phyloP scores from a whole-genome alignment of 2,329 filamentous ascomycete species.

The Calycina marina region DNA sequence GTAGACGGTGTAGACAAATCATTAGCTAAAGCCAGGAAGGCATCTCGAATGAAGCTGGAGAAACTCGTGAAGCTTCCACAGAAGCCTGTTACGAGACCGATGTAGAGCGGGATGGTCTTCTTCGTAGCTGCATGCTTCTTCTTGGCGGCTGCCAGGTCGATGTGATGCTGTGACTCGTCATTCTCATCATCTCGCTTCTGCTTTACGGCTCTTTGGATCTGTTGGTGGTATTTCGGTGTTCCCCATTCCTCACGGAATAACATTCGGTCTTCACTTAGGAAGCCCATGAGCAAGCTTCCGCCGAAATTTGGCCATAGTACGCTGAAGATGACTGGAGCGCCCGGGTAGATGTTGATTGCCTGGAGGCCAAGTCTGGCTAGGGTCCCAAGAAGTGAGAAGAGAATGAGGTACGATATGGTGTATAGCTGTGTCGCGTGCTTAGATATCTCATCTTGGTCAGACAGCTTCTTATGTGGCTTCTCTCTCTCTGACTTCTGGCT shows the following conservation, averaged over 20 bases:
- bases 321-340: conserved; percentile 57
- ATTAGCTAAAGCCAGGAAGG: conserved; percentile 68
- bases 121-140: conserved; percentile 51
- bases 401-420: conserved; percentile 65
- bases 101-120: conserved; percentile 78
- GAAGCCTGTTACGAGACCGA: conserved; percentile 74
- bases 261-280: conserved; percentile 63
- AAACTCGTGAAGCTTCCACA: conserved; percentile 87
- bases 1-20: conserved; percentile 40
- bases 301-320: conserved; percentile 80
- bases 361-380: conserved; percentile 70
- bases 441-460: conserved; percentile 27
- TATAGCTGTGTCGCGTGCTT: conserved; percentile 44
- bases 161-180: conserved; percentile 11
- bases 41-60: conserved; percentile 69
- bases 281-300: conserved; percentile 73
- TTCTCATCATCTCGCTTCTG: conserved; percentile 26
- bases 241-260: conserved; percentile 61
- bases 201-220: conserved; percentile 23
- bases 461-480: conserved; percentile 1
- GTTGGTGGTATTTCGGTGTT: conserved; percentile 25
- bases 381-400: conserved; percentile 77
- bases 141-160: conserved; percentile 31
- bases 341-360: conserved; percentile 65
- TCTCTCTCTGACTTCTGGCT: conserved; percentile 6